Base-by-base conservation (phyloP, 805 yeast species). In the Yamadazyma takamatsuzukensis region DNA sequence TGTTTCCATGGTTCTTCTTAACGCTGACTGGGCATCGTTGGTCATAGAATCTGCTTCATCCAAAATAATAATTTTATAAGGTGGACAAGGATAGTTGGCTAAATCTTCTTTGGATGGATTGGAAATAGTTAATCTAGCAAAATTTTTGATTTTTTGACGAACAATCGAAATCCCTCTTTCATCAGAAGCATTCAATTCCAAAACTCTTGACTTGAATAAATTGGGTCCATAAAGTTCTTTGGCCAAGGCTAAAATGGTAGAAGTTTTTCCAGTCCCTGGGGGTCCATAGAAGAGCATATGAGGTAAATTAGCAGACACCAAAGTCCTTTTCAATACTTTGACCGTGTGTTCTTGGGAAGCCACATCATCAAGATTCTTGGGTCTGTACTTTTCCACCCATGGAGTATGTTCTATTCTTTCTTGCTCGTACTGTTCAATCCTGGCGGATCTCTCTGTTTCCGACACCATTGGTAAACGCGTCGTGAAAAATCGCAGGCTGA, bases 31-130 rank as follows among this genome's bases (percentile, higher is more conserved):
- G 0, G 98, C 98, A 48, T 87, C 97, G 26, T 86, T 75, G 7
- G 98, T 93, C 97, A 93, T 93, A 9, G 96, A 86, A 57, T 93
- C 97, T 1, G 97, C 97, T 59, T 89, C 97, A 63, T 89, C 97
- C 33, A 93, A 62, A 26, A 93, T 85, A 43, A 93, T 83, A 48
- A 93, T 78, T 55, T 93, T 93, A 60, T 85, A 93, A 4, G 97
- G 97, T 1, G 98, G 97, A 53, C 97, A 90, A 2, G 97, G 96
- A 60, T 88, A 89, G 13, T 78, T 72, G 25, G 64, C 74, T 31
- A 74, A 58, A 47, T 83, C 93, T 25, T 78, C 81, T 11, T 70
- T 65, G 1, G 83, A 54, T 1, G 97, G 94, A 39, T 82, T 83
- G 0, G 96, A 81, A 1, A 89, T 86, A 0, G 88, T 74, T 27